Evolutionary conservation across 1,139 yeast genomes (phyloP).

Genomic region (Waltiozyma sp.): DNA sequence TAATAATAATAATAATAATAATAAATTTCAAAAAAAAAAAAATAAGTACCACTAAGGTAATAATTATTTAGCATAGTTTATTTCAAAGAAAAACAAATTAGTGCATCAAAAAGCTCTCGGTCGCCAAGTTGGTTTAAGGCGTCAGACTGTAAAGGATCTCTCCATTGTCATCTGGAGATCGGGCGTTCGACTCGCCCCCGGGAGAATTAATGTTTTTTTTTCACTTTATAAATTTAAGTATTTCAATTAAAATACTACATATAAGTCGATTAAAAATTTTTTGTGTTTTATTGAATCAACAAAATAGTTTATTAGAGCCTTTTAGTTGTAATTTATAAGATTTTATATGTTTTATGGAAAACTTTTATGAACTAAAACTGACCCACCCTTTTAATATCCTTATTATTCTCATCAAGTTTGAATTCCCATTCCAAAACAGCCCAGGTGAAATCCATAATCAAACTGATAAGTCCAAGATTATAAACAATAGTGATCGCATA

Average conservation of each 20-base stretch:
- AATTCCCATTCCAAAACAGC: constrained; percentile 65
- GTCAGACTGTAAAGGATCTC: not conserved
- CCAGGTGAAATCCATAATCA: constrained; percentile 76
- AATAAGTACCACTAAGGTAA: too few relatives aligned
- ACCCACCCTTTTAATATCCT: not conserved
- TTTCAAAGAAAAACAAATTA: too few relatives aligned
- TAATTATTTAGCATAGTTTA: too few relatives aligned
- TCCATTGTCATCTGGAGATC: not conserved
- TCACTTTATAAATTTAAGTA: too few relatives aligned
- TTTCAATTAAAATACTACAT: too few relatives aligned
- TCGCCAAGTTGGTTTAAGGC: not conserved
- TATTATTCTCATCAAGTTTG: constrained; percentile 3
- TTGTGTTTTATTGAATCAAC: too few relatives aligned
- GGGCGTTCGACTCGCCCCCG: not conserved
- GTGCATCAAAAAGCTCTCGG: not conserved
- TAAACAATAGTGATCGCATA: constrained; percentile 86
- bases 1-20: too few relatives aligned
- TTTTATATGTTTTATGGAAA: too few relatives aligned
- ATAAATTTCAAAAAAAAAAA: not conserved
- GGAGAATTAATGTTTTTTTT: not conserved
- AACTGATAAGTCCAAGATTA: constrained; percentile 58
- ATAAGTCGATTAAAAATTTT: too few relatives aligned
- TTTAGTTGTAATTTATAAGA: too few relatives aligned
- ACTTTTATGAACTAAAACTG: not conserved
- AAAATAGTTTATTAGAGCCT: too few relatives aligned